Percentiles rank a stretch among this genome's conserved stretches.
Conservation (phyloP, 176 grass and related monocot genomes). For the Eleusine indica region DNA sequence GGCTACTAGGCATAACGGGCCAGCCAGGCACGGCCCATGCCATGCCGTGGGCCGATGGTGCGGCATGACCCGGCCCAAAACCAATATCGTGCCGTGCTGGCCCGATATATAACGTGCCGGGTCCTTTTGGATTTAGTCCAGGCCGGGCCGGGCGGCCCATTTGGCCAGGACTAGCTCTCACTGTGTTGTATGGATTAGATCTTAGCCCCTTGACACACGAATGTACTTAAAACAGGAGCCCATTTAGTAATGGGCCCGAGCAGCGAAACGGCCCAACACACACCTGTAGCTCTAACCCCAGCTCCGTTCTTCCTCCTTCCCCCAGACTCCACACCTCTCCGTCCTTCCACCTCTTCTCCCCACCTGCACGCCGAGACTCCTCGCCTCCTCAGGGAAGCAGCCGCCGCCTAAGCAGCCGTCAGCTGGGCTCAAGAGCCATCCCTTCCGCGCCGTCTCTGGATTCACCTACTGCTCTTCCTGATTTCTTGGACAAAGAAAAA, state of each 20-base stretch:
- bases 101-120: no score
- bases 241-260: neutral
- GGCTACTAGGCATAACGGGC: no score
- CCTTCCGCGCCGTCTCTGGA: neutral
- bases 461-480: neutral
- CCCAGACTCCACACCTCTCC: neutral
- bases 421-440: neutral
- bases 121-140: no score
- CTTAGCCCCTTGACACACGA: neutral
- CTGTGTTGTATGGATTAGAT: neutral
- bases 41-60: no score
- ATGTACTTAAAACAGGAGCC: slow-evolving; percentile 11
- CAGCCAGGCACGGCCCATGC: no score
- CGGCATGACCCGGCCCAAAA: no score
- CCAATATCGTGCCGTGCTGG: no score
- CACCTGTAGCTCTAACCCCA: neutral
- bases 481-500: slow-evolving; percentile 32
- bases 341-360: slow-evolving; percentile 16
- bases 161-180: no score
- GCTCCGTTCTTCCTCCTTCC: neutral
- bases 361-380: slow-evolving; percentile 37
- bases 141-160: no score
- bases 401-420: neutral
- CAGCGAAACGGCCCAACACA: slow-evolving; percentile 14
- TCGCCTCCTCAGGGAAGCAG: slow-evolving; percentile 1